These are phyloP conservation scores for Melastoma malabathricum DNA, from an alignment of 345 rosid species.

Conservation along the genomic window DNA sequence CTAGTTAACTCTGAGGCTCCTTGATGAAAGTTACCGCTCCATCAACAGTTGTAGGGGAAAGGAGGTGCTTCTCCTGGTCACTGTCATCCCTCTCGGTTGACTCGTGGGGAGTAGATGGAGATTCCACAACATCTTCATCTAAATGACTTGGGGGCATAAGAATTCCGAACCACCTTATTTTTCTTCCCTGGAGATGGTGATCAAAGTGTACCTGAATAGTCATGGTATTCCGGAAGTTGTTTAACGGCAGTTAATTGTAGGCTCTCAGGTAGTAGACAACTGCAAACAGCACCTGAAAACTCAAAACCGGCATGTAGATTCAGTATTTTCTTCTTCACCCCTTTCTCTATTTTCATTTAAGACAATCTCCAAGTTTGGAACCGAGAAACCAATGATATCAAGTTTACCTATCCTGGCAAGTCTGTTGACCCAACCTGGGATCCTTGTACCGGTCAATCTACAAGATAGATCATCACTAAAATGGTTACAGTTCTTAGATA, in stretches of 20 bases:
- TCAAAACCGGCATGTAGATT: slow-evolving; percentile 3
- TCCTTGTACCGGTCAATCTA: slow-evolving; percentile 41
- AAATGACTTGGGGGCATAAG: not conserved
- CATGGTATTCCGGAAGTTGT: slow-evolving; percentile 46
- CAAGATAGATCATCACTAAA: slow-evolving; percentile 46
- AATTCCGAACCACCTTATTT: no score
- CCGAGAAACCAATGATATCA: not conserved
- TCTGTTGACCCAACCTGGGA: slow-evolving; percentile 83
- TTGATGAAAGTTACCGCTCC: slow-evolving; percentile 39
- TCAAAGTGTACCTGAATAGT: slow-evolving; percentile 23
- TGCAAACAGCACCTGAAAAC: slow-evolving; percentile 45
- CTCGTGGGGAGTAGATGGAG: slow-evolving; percentile 22
- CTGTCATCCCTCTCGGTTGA: slow-evolving; percentile 34
- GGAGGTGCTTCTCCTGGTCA: slow-evolving; percentile 39
- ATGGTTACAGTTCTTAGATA: slow-evolving; percentile 74
- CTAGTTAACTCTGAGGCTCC: slow-evolving; percentile 12
- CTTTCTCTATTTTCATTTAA: no score
- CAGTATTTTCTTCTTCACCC: not conserved
- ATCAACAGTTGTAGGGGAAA: slow-evolving; percentile 17
- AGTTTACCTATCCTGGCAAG: slow-evolving; percentile 55
- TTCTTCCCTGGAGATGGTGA: not conserved
- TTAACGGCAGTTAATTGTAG: slow-evolving; percentile 60
- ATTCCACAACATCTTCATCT: slow-evolving; percentile 40
- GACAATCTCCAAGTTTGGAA: no score
- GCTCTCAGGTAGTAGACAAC: slow-evolving; percentile 71